A percentile compares a stretch with the other conserved stretches of the same genome.
Evolutionary conservation across 2,329 filamentous ascomycete genomes (phyloP).

Genomic region (Pestalotiopsis sp.): DNA sequence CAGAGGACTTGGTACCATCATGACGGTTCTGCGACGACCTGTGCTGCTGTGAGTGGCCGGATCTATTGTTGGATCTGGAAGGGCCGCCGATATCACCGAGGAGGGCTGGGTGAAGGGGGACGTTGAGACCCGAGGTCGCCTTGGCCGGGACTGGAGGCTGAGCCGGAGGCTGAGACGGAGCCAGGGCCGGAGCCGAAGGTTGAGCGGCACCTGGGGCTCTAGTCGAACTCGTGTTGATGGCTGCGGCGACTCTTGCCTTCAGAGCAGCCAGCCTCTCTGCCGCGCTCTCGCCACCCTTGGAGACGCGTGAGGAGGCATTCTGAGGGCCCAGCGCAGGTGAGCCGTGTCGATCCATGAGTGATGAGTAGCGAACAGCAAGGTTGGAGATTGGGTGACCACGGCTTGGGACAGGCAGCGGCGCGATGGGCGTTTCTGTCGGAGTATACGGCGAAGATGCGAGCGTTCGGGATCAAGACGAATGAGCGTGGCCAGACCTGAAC

Average conservation of each 20-base stretch:
- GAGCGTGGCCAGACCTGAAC: no score
- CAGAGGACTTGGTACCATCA: conserved; percentile 15
- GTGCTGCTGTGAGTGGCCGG: conserved; percentile 41
- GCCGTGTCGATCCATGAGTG: conserved; percentile 54
- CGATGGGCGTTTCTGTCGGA: not conserved
- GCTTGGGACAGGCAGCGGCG: no score
- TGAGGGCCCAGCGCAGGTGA: conserved; percentile 56
- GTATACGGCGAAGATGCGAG: not conserved
- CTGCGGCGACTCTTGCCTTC: conserved; percentile 78
- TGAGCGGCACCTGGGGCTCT: not conserved
- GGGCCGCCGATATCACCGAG: not conserved
- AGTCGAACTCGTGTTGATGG: conserved; percentile 45
- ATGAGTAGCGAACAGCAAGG: not conserved
- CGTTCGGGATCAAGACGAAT: no score
- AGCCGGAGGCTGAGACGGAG: not conserved
- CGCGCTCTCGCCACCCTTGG: conserved; percentile 54
- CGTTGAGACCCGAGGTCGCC: conserved; percentile 58
- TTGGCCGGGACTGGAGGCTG: not conserved
- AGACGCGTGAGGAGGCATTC: conserved; percentile 52
- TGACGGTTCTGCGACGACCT: conserved; percentile 18
- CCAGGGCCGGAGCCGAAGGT: not conserved
- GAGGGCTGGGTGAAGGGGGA: conserved; percentile 71
- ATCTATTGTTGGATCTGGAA: conserved; percentile 23
- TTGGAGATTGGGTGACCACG: not conserved
- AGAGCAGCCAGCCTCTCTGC: conserved; percentile 74